Evolutionary conservation across 192 early-diverging fungal genomes (phyloP), one percentile per base, ranked within the genome.

Genomic region (Rhizoclosmatium globosum): DNA sequence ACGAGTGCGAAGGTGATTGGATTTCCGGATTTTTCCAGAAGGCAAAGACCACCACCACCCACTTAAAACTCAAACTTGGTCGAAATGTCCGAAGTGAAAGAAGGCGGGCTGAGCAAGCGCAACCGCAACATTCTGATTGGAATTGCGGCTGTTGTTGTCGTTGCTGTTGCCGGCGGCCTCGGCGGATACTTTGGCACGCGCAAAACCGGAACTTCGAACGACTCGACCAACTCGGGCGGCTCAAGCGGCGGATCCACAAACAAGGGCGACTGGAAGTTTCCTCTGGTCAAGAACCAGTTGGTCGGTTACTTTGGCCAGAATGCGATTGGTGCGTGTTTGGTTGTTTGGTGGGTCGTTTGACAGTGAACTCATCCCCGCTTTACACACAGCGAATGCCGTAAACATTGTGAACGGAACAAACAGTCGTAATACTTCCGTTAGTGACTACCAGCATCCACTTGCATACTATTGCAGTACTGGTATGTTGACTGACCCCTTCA

Each of bases 281-380:
- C 65, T 45, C 23, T 68, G 43, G 9, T 68, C 43, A 7, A 21
- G 21, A 46, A 46, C 13, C 39, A 68, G 39, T 46, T 68, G 65
- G 21, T 68, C 43, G 65, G 65, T 7, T 68, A 68, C 43, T 68
- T 42, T 68, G 65, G 65, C 65, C 65, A 68, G 43, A 68, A 68
- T 41, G 65, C 65, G 9, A 44, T 68, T 45, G 66, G 45, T 45
- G 6, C 4, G 65, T 46, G 13, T 23, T 39, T 44, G 7, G 11
- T 68, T n/a, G 19, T 44, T 41, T 21, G 11, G 31, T 65, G 17
- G 13, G 38, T 21, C 31, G n/a, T 65, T 65, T 65, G 17, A 23
- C 39, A 31, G 38, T 38, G 64, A 21, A 13, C 31, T 65, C 64
- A 21, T 41, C 21, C 41, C 56, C 56, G 47, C n/a, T 6, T 17